These are phyloP conservation scores for Curvularia verruculosa DNA, from an alignment of 2,329 filamentous ascomycete species.

Conservation along the genomic window DNA sequence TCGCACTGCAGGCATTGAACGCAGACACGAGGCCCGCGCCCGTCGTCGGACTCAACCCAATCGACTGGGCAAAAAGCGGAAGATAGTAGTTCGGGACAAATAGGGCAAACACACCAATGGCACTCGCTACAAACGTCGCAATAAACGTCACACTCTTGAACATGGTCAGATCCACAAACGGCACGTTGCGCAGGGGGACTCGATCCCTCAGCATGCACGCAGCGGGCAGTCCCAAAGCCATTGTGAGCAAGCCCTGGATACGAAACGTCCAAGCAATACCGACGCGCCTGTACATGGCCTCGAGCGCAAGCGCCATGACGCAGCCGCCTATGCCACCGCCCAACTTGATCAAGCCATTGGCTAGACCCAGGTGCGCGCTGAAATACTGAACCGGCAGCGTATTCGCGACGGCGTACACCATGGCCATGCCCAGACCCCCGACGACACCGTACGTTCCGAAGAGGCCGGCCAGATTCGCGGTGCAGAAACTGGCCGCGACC, in stretches of 20 bases:
- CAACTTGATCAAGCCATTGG: slow-evolving; percentile 40
- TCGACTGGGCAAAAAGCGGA: slow-evolving; percentile 36
- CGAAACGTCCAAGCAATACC: slow-evolving; percentile 43
- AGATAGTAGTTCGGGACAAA: slow-evolving; percentile 43
- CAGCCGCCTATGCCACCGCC: slow-evolving; percentile 38
- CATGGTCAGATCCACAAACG: slow-evolving; percentile 36
- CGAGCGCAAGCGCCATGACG: slow-evolving; percentile 35
- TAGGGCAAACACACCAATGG: slow-evolving; percentile 35
- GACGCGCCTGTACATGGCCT: slow-evolving; percentile 32
- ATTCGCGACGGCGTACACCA: slow-evolving; percentile 34
- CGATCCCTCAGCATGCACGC: slow-evolving; percentile 37
- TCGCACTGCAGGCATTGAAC: slow-evolving; percentile 40
- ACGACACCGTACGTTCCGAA: slow-evolving; percentile 59
- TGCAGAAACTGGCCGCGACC: slow-evolving; percentile 56
- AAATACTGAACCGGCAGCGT: slow-evolving; percentile 39
- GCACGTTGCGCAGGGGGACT: slow-evolving; percentile 24
- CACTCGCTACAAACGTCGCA: slow-evolving; percentile 31
- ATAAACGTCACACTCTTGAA: slow-evolving; percentile 32
- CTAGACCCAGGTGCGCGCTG: slow-evolving; percentile 35
- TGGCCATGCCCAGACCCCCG: slow-evolving; percentile 51
- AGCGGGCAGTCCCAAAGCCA: slow-evolving; percentile 34
- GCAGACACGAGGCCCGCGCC: slow-evolving; percentile 36
- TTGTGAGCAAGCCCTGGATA: slow-evolving; percentile 33
- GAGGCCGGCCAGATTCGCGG: slow-evolving; percentile 54
- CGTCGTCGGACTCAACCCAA: slow-evolving; percentile 33